These are phyloP conservation scores for Aspergillus sp. DNA, from an alignment of 2,329 filamentous ascomycete species.

Conservation along the genomic window DNA sequence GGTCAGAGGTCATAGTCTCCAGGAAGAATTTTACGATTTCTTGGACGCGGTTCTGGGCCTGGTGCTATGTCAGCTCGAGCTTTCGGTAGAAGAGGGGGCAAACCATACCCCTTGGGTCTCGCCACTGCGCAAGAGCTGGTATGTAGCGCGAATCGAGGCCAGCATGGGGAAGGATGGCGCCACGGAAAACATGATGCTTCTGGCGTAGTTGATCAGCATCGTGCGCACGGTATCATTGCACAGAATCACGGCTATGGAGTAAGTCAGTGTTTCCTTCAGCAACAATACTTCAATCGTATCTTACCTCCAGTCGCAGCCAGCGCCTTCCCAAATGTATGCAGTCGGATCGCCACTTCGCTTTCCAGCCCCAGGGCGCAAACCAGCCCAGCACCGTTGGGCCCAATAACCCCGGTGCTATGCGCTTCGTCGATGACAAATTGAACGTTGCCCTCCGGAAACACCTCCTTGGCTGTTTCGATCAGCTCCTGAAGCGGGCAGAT, in stretches of 20 bases:
- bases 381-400: conserved; percentile 16
- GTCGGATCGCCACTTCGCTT: conserved; percentile 26
- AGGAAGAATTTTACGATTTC: conserved; percentile 12
- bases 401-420: conserved; percentile 17
- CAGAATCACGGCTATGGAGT: conserved; percentile 52
- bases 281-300: not conserved
- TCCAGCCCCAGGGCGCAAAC: conserved; percentile 28
- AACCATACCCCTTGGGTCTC: conserved; percentile 21
- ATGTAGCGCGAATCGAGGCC: conserved; percentile 18
- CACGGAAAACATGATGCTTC: conserved; percentile 67
- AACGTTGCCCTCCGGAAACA: conserved; percentile 23
- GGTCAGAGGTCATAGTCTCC: conserved; percentile 6
- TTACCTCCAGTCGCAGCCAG: conserved; percentile 29
- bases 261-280: not conserved
- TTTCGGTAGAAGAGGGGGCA: not conserved
- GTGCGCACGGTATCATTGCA: conserved; percentile 56
- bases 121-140: conserved; percentile 1
- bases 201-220: conserved; percentile 68
- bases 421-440: conserved; percentile 22
- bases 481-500: conserved; percentile 29
- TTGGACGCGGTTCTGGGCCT: conserved; percentile 20
- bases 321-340: conserved; percentile 32
- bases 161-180: conserved; percentile 60
- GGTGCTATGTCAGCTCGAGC: not conserved
- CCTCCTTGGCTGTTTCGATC: conserved; percentile 13